Evolutionary conservation across 2,329 filamentous ascomycete species (phyloP), one percentile per base, ranked within the genome.

Genomic region (Aureobasidium sp.): DNA sequence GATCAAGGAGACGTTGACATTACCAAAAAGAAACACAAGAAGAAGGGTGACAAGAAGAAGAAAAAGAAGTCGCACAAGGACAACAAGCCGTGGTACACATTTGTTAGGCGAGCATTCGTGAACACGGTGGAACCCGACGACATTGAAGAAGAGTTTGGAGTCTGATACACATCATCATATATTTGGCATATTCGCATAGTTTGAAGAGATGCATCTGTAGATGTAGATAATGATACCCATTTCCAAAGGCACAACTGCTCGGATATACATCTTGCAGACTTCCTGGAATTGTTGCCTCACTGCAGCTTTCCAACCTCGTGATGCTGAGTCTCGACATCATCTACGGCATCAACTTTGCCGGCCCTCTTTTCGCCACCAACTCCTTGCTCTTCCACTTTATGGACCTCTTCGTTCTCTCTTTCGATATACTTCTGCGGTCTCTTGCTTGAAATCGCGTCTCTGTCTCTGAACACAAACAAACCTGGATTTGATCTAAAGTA

Each of bases 91-190:
- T 96, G 91, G 91, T 80, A 86, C 64, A 84, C 87, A 55, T 96
- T 96, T 72, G 77, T 95, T 31, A 75, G 79, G 63, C 85, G 90
- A 62, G 91, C 91, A 0, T 96, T 94, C 76, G 89, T 96, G 25
- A 84, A 86, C 42, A 91, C 87, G 3, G 76, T 89, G 68, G 81
- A 84, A 56, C 77, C 84, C 60, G 80, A 87, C 55, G 85, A 93
- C 44, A 78, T 95, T 17, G 71, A 77, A 62, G 72, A 81, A 48
- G 64, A 71, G 44, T 74, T 74, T 68, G 70, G 71, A 27, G 61
- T 64, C 36, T 70, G 65, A 69, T 27, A 5, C 11, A 11, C 15
- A 15, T 15, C 31, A 39, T 15, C 29, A 48, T 2, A 4, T 12
- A 17, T 55, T 53, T 55, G 51, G 20, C 8, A 53, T 39, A 53